Conservation (phyloP, 2,329 filamentous ascomycete species). For the Aaosphaeria pasadenensis region DNA sequence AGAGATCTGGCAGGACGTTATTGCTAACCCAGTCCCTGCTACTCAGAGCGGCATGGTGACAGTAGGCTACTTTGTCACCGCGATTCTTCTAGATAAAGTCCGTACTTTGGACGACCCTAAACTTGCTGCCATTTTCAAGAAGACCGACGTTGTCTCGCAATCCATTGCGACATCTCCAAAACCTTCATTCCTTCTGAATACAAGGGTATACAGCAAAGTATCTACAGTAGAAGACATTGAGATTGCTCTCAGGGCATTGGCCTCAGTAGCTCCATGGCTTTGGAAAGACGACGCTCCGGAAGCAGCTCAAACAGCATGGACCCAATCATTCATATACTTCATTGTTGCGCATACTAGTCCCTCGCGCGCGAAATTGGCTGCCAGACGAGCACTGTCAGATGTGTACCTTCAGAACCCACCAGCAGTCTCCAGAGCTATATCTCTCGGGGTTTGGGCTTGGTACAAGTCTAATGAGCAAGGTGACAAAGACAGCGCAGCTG, state of each 20-base stretch:
- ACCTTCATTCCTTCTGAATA: slow-evolving; percentile 81
- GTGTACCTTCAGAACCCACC: slow-evolving; percentile 62
- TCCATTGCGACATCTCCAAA: slow-evolving; percentile 72
- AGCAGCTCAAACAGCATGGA: slow-evolving; percentile 68
- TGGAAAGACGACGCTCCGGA: slow-evolving; percentile 42
- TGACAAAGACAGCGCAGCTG: slow-evolving; percentile 76
- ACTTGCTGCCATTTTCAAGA: slow-evolving; percentile 57
- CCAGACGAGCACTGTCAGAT: slow-evolving; percentile 58
- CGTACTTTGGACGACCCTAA: slow-evolving; percentile 55
- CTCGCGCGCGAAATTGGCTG: slow-evolving; percentile 61
- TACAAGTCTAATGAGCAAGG: slow-evolving; percentile 62
- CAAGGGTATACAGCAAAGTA: slow-evolving; percentile 80
- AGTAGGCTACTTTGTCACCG: slow-evolving; percentile 70
- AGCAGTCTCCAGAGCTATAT: slow-evolving; percentile 60
- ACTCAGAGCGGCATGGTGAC: slow-evolving; percentile 81
- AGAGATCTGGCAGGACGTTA: slow-evolving; percentile 73
- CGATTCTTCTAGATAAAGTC: slow-evolving; percentile 58
- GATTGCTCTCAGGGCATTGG: slow-evolving; percentile 73
- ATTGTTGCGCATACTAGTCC: slow-evolving; percentile 63
- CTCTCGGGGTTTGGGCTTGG: slow-evolving; percentile 78
- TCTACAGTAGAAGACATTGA: slow-evolving; percentile 69
- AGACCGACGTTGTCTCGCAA: slow-evolving; percentile 61
- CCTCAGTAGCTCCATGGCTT: slow-evolving; percentile 57
- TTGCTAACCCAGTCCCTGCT: slow-evolving; percentile 72
- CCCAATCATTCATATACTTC: slow-evolving; percentile 78